Percentiles rank a stretch among this genome's conserved stretches.
Conservation (phyloP, 225 moss, liverwort and hornwort species). For the Polytrichum formosum region DNA sequence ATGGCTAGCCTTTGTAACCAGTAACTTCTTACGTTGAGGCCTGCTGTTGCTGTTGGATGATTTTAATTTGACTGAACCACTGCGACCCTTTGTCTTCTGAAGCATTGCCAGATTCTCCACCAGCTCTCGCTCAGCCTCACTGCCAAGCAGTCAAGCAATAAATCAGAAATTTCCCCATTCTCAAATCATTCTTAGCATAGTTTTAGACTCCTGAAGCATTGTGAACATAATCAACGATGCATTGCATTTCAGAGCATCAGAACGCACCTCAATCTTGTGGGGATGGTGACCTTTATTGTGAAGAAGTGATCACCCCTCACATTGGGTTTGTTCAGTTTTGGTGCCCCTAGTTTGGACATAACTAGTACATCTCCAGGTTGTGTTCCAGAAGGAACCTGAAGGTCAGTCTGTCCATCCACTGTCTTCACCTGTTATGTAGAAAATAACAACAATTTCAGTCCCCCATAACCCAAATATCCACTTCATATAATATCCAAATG, state of each 20-base stretch:
- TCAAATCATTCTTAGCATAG: too few relatives aligned
- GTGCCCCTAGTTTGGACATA: constrained; percentile 83
- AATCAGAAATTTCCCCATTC: too few relatives aligned
- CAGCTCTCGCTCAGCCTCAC: constrained; percentile 77
- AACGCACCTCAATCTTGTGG: constrained; percentile 86
- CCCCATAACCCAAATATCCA: constrained; percentile 1
- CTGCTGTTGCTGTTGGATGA: constrained; percentile 71
- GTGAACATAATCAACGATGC: neutral
- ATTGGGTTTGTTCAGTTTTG: constrained; percentile 87
- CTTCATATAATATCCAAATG: neutral
- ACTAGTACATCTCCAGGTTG: constrained; percentile 94
- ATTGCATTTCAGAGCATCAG: neutral
- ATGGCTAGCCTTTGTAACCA: constrained; percentile 8
- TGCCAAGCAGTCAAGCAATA: constrained; percentile 21
- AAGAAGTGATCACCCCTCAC: constrained; percentile 94
- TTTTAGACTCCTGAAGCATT: too few relatives aligned
- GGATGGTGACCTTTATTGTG: constrained; percentile 89
- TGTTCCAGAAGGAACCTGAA: constrained; percentile 83
- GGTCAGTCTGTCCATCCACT: constrained; percentile 74
- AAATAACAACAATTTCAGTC: constrained; percentile 5
- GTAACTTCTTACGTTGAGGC: constrained; percentile 78
- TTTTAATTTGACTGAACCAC: constrained; percentile 61
- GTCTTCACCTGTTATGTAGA: constrained; percentile 70
- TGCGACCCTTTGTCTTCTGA: constrained; percentile 66
- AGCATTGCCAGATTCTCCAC: constrained; percentile 81